These are phyloP conservation scores for Penicillium odoratum DNA, from an alignment of 495 filamentous ascomycete species.

Conservation along the genomic window DNA sequence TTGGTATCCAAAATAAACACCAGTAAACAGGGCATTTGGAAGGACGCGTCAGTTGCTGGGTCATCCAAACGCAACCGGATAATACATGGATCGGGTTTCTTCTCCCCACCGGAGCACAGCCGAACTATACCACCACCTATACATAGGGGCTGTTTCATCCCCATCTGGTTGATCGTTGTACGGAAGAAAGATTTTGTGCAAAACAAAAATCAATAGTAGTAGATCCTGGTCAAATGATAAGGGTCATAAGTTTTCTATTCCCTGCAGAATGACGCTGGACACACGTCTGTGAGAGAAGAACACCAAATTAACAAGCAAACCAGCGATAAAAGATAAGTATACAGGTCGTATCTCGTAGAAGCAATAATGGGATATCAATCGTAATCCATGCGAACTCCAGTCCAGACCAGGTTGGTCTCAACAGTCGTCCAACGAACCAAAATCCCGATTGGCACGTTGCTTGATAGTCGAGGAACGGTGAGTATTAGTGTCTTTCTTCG, in stretches of 20 bases:
- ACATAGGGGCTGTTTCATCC: conserved; percentile 17
- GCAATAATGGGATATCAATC: background rate
- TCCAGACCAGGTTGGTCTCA: background rate
- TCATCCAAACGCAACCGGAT: conserved; percentile 13
- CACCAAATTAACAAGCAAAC: background rate
- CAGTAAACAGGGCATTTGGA: background rate
- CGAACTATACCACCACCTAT: conserved; percentile 14
- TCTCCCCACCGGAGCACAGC: conserved; percentile 11
- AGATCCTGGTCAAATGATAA: background rate
- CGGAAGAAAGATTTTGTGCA: background rate
- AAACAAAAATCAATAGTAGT: background rate
- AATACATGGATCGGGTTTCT: conserved; percentile 9
- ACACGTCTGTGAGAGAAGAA: conserved; percentile 1
- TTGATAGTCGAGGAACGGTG: conserved; percentile 3
- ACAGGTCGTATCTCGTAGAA: background rate
- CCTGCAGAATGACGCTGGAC: conserved; percentile 11
- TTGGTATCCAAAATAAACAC: background rate
- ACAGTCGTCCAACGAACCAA: background rate
- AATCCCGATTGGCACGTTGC: conserved; percentile 4
- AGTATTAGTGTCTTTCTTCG: conserved; percentile 3
- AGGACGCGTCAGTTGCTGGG: conserved; percentile 25
- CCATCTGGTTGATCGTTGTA: background rate
- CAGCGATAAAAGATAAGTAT: background rate
- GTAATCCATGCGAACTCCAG: background rate
- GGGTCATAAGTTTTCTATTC: background rate